phyloP scores from a whole-genome alignment of 2,329 filamentous ascomycete genomes.

The Claviceps pusilla region DNA sequence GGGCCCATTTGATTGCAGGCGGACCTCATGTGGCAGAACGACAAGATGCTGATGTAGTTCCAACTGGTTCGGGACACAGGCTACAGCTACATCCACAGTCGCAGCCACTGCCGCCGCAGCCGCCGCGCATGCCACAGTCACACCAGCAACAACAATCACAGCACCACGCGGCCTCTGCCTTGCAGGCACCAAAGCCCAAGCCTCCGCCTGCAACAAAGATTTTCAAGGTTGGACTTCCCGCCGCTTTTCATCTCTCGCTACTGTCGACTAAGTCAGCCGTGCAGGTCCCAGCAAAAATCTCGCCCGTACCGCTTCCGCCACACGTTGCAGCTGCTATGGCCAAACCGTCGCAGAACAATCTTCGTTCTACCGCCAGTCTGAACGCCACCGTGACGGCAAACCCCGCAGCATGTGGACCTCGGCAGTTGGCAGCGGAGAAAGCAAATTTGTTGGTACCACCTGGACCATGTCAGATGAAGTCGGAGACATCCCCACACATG shows the following conservation, averaged over 20 bases:
- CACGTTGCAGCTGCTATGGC: constrained; percentile 27
- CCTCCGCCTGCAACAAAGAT: constrained; percentile 13
- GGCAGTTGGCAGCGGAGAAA: not conserved
- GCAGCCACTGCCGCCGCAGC: not conserved
- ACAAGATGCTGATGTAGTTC: not conserved
- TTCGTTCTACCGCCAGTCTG: not conserved
- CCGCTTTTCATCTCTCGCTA: constrained; percentile 10
- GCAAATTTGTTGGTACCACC: not conserved
- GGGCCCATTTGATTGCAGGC: constrained; percentile 27
- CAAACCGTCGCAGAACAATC: not conserved
- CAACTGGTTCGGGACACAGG: not conserved
- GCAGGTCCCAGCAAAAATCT: constrained; percentile 25
- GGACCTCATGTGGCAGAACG: constrained; percentile 15
- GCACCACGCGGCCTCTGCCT: not conserved
- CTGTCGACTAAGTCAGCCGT: constrained; percentile 16
- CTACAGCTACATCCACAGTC: not conserved
- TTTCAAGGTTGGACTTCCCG: constrained; percentile 19
- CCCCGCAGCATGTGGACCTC: constrained; percentile 6
- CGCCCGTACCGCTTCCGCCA: constrained; percentile 29
- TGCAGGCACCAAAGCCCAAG: constrained; percentile 12
- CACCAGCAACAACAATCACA: not conserved
- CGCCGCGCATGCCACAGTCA: not conserved
- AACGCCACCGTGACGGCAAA: constrained; percentile 5
- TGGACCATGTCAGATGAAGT: not conserved
- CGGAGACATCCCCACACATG: not conserved